phyloP scores from a whole-genome alignment of 441 rosid species.

The Cnidoscolus chayamansa region DNA sequence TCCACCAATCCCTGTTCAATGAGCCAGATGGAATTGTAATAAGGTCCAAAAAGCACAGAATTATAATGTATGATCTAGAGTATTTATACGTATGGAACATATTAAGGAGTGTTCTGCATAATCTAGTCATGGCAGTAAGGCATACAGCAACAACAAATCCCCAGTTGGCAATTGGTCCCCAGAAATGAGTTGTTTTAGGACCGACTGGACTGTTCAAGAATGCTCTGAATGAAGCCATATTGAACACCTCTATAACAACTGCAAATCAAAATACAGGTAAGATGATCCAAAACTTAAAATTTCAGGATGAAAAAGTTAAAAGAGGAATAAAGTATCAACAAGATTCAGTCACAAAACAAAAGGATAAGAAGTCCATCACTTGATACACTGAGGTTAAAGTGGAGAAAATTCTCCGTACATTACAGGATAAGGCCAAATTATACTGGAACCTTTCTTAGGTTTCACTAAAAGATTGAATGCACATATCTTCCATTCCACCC shows the following conservation, averaged over 20 bases:
- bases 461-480: no score
- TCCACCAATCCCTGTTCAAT: conserved; percentile 75
- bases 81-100: not conserved
- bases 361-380: no score
- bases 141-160: conserved; percentile 87
- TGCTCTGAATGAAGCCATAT: conserved; percentile 57
- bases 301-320: not conserved
- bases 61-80: not conserved
- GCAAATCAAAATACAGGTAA: not conserved
- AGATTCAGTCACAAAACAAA: not conserved
- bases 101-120: not conserved
- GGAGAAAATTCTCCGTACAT: no score
- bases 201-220: conserved; percentile 94
- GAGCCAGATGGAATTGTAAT: conserved; percentile 13
- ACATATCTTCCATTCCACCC: not conserved
- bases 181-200: conserved; percentile 92
- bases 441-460: no score
- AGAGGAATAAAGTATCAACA: not conserved
- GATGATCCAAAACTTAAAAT: not conserved
- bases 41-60: not conserved
- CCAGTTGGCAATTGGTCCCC: conserved; percentile 99
- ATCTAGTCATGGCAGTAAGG: conserved; percentile 11
- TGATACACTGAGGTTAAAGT: no score
- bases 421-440: no score
- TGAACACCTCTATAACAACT: conserved; percentile 11